phyloP scores from a whole-genome alignment of 768 basidiomycete species.

The Serendipita sp. region DNA sequence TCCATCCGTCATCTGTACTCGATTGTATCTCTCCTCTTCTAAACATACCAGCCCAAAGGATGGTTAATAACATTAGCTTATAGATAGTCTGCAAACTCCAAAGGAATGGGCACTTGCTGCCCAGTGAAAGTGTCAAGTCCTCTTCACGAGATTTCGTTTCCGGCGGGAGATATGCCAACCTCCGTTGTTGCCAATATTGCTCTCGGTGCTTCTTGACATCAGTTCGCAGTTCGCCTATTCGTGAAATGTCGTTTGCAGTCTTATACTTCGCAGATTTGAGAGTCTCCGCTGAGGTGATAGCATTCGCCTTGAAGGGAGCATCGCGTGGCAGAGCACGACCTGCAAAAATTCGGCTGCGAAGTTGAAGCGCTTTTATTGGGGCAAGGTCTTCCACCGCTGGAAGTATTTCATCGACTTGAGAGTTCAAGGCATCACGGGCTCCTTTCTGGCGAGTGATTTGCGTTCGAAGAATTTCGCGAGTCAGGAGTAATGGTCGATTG shows the following conservation, averaged over 20 bases:
- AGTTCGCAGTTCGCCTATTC: neutral
- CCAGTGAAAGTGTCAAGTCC: constrained; percentile 1
- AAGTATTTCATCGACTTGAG: neutral
- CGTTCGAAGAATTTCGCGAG: neutral
- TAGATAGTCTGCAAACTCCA: neutral
- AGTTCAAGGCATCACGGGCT: neutral
- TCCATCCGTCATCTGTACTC: neutral
- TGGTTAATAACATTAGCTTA: neutral
- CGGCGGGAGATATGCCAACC: constrained; percentile 1
- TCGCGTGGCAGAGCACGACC: neutral
- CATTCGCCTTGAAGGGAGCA: constrained; percentile 2
- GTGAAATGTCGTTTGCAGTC: neutral
- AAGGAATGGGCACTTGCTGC: neutral
- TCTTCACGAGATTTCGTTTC: neutral
- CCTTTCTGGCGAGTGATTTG: neutral
- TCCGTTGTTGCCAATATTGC: constrained; percentile 1
- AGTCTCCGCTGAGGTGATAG: neutral
- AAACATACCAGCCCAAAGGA: neutral
- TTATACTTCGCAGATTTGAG: constrained; percentile 1
- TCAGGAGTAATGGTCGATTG: neutral
- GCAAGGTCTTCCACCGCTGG: neutral
- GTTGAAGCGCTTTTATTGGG: neutral
- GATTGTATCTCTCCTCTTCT: neutral
- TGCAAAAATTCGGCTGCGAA: neutral
- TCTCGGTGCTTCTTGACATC: neutral